These are phyloP conservation scores for Pilasporangium apinafurcum DNA, from an alignment of 352 stramenopile species.

Conservation along the genomic window DNA sequence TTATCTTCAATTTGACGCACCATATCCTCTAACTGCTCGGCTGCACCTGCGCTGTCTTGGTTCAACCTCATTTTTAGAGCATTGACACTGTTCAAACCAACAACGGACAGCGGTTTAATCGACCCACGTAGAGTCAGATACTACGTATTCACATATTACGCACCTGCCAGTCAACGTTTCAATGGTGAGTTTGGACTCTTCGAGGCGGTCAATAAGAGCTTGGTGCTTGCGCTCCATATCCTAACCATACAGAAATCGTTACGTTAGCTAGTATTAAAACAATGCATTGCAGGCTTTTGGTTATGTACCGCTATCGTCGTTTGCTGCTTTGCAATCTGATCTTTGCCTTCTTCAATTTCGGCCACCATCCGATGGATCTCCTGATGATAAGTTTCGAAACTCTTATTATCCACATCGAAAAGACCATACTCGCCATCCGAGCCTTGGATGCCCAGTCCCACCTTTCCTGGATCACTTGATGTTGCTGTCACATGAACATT, in stretches of 20 bases:
- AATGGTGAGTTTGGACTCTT: constrained; percentile 65
- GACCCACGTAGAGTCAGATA: too few species aligned
- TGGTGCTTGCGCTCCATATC: constrained; percentile 70
- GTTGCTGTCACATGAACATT: neutral
- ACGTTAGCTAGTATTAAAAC: neutral
- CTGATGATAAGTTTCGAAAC: constrained; percentile 66
- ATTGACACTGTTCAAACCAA: constrained; percentile 31
- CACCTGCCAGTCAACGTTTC: constrained; percentile 64
- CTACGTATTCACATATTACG: neutral
- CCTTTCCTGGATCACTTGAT: neutral
- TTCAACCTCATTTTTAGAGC: constrained; percentile 64
- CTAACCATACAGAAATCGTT: constrained; percentile 7
- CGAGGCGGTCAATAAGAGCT: constrained; percentile 41
- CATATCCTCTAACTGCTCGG: constrained; percentile 61
- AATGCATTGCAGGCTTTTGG: neutral
- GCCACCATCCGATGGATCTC: constrained; percentile 55
- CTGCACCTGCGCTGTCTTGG: constrained; percentile 58
- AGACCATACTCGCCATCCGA: neutral
- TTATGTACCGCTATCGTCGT: constrained; percentile 53
- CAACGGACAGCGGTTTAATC: neutral
- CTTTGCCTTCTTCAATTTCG: constrained; percentile 59
- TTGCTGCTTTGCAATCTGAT: constrained; percentile 49
- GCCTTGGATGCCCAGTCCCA: constrained; percentile 5
- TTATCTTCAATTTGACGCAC: constrained; percentile 57
- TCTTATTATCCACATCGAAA: constrained; percentile 48